phyloP scores from a whole-genome alignment of 2,329 filamentous ascomycete genomes.

The Cylindrodendrum hubeiense region DNA sequence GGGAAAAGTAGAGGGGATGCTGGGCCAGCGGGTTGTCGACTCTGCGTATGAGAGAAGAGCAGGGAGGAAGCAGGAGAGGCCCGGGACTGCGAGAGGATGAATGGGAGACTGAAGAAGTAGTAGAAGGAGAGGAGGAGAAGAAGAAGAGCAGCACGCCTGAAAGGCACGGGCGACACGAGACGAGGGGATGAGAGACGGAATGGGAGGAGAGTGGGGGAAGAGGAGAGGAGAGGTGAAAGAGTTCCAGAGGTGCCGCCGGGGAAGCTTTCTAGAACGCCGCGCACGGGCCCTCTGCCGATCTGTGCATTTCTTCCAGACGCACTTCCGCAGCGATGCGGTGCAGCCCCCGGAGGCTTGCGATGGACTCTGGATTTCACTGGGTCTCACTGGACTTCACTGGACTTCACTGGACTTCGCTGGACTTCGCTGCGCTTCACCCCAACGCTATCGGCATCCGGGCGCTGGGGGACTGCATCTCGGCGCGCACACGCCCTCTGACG shows the following conservation, averaged over 20 bases:
- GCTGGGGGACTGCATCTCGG: too few species aligned
- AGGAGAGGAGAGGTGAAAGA: slow-evolving; percentile 27
- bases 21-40: not conserved
- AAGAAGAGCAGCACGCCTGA: slow-evolving; percentile 22
- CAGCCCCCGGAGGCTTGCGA: slow-evolving; percentile 38
- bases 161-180: slow-evolving; percentile 20
- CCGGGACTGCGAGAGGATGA: slow-evolving; percentile 12
- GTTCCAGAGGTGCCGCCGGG: slow-evolving; percentile 37
- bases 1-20: not conserved
- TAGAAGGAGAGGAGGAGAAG: slow-evolving; percentile 5
- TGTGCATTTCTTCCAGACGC: slow-evolving; percentile 41
- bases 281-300: slow-evolving; percentile 36
- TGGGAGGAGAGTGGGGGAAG: slow-evolving; percentile 21
- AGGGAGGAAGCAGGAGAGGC: slow-evolving; percentile 27
- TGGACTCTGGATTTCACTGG: not conserved
- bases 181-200: slow-evolving; percentile 26
- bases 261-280: slow-evolving; percentile 47
- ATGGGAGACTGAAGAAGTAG: slow-evolving; percentile 1
- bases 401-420: too few species aligned
- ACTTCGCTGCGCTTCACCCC: too few species aligned
- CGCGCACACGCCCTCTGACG: too few species aligned
- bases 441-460: not conserved
- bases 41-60: slow-evolving; percentile 16
- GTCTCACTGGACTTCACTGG: too few species aligned
- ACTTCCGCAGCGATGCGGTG: slow-evolving; percentile 43